A percentile compares a stretch with the other conserved stretches of the same genome.
phyloP scores from a whole-genome alignment of 164 flowering plant species.

The Magnolia sinica region DNA sequence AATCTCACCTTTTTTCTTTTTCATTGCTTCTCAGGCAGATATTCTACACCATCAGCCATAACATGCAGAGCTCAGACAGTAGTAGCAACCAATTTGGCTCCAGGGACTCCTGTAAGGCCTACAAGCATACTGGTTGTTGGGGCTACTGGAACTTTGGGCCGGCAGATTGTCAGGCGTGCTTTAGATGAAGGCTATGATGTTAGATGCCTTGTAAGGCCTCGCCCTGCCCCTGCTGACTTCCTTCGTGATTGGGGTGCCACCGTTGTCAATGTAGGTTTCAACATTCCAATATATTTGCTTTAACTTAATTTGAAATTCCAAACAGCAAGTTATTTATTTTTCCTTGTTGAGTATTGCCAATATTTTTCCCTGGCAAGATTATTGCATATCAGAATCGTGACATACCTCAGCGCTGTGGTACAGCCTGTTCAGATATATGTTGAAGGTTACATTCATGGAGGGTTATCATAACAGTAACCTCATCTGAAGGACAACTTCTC shows the following conservation, averaged over 20 bases:
- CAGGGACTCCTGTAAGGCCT: slow-evolving; percentile 91
- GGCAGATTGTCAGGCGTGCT: slow-evolving; percentile 89
- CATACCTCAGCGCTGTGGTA: neutral
- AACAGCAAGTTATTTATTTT: neutral
- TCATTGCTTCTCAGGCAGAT: slow-evolving; percentile 28
- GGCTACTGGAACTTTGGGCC: slow-evolving; percentile 95
- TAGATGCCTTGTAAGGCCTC: slow-evolving; percentile 88
- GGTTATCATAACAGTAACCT: too few relatives aligned
- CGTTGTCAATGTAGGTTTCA: slow-evolving; percentile 72
- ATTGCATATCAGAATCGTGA: neutral
- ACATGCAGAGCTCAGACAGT: slow-evolving; percentile 41
- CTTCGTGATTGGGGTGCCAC: slow-evolving; percentile 99
- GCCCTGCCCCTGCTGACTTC: slow-evolving; percentile 98
- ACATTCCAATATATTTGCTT: neutral
- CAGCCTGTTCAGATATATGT: too few relatives aligned
- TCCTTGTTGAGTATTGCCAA: neutral
- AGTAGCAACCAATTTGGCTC: slow-evolving; percentile 58
- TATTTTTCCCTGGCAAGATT: neutral
- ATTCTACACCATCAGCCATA: slow-evolving; percentile 19
- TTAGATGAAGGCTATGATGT: slow-evolving; percentile 97
- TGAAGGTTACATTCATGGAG: too few relatives aligned
- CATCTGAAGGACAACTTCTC: too few relatives aligned
- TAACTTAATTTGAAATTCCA: neutral
- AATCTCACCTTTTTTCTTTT: neutral
- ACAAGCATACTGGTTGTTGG: slow-evolving; percentile 91